Base-by-base conservation (phyloP, 768 basidiomycete species). In the Naganishia randhawae region DNA sequence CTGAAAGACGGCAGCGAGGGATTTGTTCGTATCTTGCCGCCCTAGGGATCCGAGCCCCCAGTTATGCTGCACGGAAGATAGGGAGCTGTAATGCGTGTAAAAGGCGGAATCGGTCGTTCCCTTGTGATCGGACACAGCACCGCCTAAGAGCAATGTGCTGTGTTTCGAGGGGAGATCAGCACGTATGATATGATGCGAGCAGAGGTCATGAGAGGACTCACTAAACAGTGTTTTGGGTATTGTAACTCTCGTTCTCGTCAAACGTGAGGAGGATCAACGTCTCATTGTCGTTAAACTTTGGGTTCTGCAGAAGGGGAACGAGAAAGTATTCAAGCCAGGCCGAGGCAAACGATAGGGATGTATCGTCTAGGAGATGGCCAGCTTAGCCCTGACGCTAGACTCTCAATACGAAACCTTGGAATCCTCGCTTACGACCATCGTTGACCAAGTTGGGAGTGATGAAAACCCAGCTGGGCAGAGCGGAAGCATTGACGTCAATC, bases 381-480 rank as follows among this genome's bases (percentile, higher is more conserved):
- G n/a, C n/a, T n/a, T n/a, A n/a, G n/a, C n/a, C n/a, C n/a, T n/a
- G n/a, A n/a, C n/a, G n/a, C n/a, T n/a, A n/a, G n/a, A n/a, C n/a
- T n/a, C n/a, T n/a, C n/a, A n/a, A n/a, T n/a, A n/a, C n/a, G n/a
- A n/a, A n/a, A n/a, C n/a, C n/a, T n/a, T n/a, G n/a, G n/a, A n/a
- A n/a, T n/a, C n/a, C n/a, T n/a, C n/a, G n/a, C 57, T 62, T 41
- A 62, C 57, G 87, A 0, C 79, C 86, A 70, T 87, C 86, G 72
- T 87, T 83, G 61, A 82, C 81, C 71, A 86, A 79, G 75, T 88
- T 88, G 13, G 87, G 87, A 1, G 87, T 87, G 63, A 88, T 80
- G 71, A 85, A 87, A 10, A 81, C 70, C 85, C 86, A 88, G 65
- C 87, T 86, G 14, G 86, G 83, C 48, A 88, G 75, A 1, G 79